phyloP scores from a whole-genome alignment of 345 rosid genomes.

The Erucastrum elatum region DNA sequence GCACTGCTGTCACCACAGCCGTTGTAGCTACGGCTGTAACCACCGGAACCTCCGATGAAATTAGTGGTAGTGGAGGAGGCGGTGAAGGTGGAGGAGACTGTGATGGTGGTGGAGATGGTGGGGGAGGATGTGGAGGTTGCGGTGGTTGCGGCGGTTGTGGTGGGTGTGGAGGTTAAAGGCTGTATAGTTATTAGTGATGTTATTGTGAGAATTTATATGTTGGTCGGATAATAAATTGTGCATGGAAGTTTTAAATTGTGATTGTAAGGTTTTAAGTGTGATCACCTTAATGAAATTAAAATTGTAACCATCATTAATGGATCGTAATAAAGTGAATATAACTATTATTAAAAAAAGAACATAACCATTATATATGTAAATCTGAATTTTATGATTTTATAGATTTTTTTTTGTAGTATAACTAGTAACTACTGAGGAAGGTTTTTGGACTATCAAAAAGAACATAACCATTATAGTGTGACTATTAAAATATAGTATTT shows the following conservation, averaged over 20 bases:
- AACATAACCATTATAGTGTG: too few relatives aligned
- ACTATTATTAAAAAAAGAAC: background rate
- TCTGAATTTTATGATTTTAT: background rate
- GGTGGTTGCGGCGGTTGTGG: constrained; percentile 28
- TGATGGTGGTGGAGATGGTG: constrained; percentile 9
- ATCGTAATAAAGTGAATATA: background rate
- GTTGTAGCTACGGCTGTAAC: constrained; percentile 13
- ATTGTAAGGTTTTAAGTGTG: background rate
- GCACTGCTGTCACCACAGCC: constrained; percentile 11
- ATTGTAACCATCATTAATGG: background rate
- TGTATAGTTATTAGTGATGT: background rate
- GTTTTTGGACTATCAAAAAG: too few relatives aligned
- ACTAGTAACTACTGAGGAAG: background rate
- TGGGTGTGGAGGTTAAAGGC: constrained; percentile 14
- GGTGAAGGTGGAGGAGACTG: background rate
- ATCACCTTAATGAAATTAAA: background rate
- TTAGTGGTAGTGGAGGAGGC: background rate
- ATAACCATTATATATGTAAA: background rate
- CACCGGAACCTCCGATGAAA: background rate
- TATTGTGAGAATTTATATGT: background rate
- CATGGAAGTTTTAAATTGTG: constrained; percentile 5
- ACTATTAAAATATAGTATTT: too few relatives aligned
- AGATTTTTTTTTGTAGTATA: background rate
- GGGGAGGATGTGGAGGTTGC: constrained; percentile 18
- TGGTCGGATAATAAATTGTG: background rate